Evolutionary conservation across 2,329 filamentous ascomycete species (phyloP).

Genomic region (Zymoseptoria crescenta): DNA sequence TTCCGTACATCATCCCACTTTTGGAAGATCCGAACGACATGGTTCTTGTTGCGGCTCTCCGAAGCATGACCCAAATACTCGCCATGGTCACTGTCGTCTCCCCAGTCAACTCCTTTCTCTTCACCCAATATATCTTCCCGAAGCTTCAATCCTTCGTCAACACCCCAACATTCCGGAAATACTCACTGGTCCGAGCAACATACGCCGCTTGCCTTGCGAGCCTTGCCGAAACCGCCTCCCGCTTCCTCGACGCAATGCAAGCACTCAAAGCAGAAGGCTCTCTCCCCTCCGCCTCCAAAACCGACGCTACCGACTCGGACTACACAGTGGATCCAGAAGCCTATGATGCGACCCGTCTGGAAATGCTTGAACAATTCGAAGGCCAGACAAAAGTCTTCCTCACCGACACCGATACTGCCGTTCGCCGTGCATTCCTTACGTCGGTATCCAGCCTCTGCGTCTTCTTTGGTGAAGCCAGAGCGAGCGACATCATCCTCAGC

Average conservation of each 20-base stretch:
- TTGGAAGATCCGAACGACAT: conserved; percentile 75
- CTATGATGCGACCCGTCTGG: conserved; percentile 78
- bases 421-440: conserved; percentile 81
- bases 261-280: conserved; percentile 78
- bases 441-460: conserved; percentile 89
- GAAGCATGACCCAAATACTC: conserved; percentile 80
- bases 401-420: conserved; percentile 76
- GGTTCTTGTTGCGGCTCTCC: conserved; percentile 76
- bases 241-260: conserved; percentile 85
- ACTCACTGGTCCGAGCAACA: conserved; percentile 70
- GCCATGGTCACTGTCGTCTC: conserved; percentile 85
- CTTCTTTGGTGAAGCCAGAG: conserved; percentile 86
- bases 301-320: conserved; percentile 54
- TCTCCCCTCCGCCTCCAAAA: conserved; percentile 67
- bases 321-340: conserved; percentile 67
- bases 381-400: conserved; percentile 81
- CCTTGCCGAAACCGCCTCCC: conserved; percentile 73
- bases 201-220: conserved; percentile 90
- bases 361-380: conserved; percentile 79
- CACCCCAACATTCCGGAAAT: conserved; percentile 38
- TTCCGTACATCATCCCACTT: conserved; percentile 81
- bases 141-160: conserved; percentile 50
- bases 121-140: conserved; percentile 58
- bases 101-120: conserved; percentile 59
- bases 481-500: conserved; percentile 91